Evolutionary conservation across 2,329 filamentous ascomycete species (phyloP), one percentile per base, ranked within the genome.

Genomic region (Neofusicoccum parvum): DNA sequence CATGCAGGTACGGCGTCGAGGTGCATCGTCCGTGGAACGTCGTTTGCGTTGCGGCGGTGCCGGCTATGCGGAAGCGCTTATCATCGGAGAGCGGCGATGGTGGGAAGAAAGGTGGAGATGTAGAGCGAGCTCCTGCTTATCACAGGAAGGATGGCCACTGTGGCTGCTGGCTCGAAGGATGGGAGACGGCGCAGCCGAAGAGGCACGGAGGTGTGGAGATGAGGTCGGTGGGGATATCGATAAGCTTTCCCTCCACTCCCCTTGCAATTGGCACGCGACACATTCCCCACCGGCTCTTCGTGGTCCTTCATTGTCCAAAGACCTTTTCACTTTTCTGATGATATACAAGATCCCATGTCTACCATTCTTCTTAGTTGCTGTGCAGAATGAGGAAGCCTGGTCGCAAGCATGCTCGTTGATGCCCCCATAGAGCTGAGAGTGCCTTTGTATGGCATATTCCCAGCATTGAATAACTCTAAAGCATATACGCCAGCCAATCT

Each of bases 71-170:
- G n/a, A 60, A 11, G 32, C 14, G 11, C 56, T 60, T 37, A 60
- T 60, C 56, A 60, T 60, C 41, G 43, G 56, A 60, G 56, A 45
- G 56, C 56, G 56, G 56, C 56, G 56, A 60, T 17, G 43, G 12
- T 51, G 11, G 32, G 11, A 1, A 7, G n/a, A 37, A 15, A 32
- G n/a, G n/a, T 27, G 36, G 15, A 20, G 41, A 37, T 48, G 32
- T 12, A 37, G 5, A 20, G 50, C 1, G 20, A 53, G 56, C 53
- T 58, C 54, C 39, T 46, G 27, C 54, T 59, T 59, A 36, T 59
- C 41, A 37, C n/a, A 41, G 37, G 54, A 43, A 36, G 15, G 54
- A 36, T 17, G 53, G 12, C 41, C 15, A 23, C 54, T 59, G 41
- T 34, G 54, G 54, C 54, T 59, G 54, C 23, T 46, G 41, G 54